Evolutionary conservation across 116 monocot species (phyloP).

Genomic region (Cymodocea nodosa): DNA sequence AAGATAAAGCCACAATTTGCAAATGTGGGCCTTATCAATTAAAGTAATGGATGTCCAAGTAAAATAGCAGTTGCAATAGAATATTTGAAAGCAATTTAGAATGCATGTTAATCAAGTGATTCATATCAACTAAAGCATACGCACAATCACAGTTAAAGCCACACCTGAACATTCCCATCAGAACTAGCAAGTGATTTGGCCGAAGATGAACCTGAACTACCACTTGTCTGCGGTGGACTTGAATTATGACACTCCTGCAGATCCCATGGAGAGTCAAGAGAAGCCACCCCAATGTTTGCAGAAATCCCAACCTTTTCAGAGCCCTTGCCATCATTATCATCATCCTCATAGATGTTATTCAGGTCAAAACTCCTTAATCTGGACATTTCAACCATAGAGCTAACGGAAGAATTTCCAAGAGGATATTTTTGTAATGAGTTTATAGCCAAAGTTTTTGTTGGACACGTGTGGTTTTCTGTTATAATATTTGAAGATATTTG

Average conservation of each 20-base stretch:
- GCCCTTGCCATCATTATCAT: conserved; percentile 18
- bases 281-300: conserved; percentile 12
- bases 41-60: no score
- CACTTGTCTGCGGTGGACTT: conserved; percentile 75
- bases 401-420: conserved; percentile 15
- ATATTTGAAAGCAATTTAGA: no score
- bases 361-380: conserved; percentile 65
- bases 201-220: conserved; percentile 58
- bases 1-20: no score
- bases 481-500: conserved; percentile 1
- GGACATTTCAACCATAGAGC: not conserved
- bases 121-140: no score
- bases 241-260: conserved; percentile 36
- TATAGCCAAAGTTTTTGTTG: conserved; percentile 1
- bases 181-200: conserved; percentile 44
- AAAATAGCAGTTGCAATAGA: no score
- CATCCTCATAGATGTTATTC: conserved; percentile 43
- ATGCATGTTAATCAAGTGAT: no score
- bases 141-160: not conserved
- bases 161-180: conserved; percentile 39
- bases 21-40: no score
- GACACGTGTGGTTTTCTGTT: conserved; percentile 1
- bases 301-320: conserved; percentile 16
- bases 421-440: conserved; percentile 9
- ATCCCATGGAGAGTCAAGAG: conserved; percentile 38